These are phyloP conservation scores for Zasmidium angulare DNA, from an alignment of 2,329 filamentous ascomycete species.

Conservation along the genomic window DNA sequence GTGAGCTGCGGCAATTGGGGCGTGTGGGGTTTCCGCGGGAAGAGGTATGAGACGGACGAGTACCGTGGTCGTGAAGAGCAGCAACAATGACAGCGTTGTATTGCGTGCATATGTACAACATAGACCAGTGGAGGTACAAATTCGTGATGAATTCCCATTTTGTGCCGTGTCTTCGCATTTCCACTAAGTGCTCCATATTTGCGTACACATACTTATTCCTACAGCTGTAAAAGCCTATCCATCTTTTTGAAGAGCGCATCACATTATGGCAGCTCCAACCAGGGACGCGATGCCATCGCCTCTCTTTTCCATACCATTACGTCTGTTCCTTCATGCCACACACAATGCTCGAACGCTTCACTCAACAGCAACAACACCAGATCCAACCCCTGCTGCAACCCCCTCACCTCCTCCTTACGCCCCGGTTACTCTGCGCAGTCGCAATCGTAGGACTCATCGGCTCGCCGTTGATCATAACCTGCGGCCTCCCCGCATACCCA, in stretches of 20 bases:
- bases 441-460: not conserved
- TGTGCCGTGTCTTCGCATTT: not conserved
- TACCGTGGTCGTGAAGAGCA: slow-evolving; percentile 24
- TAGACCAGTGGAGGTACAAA: no score
- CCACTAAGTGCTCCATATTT: not conserved
- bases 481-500: slow-evolving; percentile 2
- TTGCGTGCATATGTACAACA: not conserved
- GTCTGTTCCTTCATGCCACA: no score
- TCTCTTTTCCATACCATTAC: not conserved
- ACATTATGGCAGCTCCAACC: not conserved
- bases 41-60: slow-evolving; percentile 72
- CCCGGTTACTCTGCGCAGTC: not conserved
- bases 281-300: not conserved
- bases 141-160: no score
- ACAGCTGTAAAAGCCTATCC: not conserved
- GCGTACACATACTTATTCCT: not conserved
- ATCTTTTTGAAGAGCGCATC: not conserved
- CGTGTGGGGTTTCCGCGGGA: slow-evolving; percentile 94
- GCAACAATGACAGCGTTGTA: not conserved
- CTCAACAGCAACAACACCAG: not conserved
- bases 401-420: not conserved
- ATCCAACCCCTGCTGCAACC: not conserved
- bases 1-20: slow-evolving; percentile 97
- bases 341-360: not conserved
- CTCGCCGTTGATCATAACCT: slow-evolving; percentile 10